These are phyloP conservation scores for Epichloe hybrida DNA, from an alignment of 2,329 filamentous ascomycete species.

Conservation along the genomic window DNA sequence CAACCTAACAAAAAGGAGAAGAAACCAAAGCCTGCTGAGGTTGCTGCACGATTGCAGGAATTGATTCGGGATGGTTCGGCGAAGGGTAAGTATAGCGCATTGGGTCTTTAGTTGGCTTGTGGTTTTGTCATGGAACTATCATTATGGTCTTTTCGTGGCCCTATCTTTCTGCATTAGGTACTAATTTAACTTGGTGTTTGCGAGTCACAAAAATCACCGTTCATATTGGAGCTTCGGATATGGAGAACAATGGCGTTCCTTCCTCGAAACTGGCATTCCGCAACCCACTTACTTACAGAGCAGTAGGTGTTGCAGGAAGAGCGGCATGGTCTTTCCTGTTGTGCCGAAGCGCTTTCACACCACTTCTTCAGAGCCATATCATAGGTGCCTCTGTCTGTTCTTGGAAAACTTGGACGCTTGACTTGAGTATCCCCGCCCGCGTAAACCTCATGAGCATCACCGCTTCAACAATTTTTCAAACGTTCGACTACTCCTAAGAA, in stretches of 20 bases:
- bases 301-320: not conserved
- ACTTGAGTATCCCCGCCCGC: not conserved
- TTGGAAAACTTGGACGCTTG: not conserved
- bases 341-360: not conserved
- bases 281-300: not conserved
- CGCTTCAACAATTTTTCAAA: not conserved
- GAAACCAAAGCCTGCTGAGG: not conserved
- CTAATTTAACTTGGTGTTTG: not conserved
- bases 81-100: conserved; percentile 20
- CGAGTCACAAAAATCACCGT: not conserved
- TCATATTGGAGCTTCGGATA: not conserved
- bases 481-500: not conserved
- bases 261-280: not conserved
- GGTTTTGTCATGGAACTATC: not conserved
- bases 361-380: not conserved
- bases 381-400: not conserved
- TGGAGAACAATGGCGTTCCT: not conserved
- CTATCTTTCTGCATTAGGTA: not conserved
- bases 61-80: conserved; percentile 16
- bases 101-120: conserved; percentile 17
- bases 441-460: not conserved
- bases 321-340: not conserved
- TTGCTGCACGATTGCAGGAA: conserved; percentile 11
- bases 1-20: conserved; percentile 2
- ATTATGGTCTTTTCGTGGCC: not conserved